These are phyloP conservation scores for Phlebiopsis gigantea DNA, from an alignment of 768 basidiomycete genomes.

Conservation along the genomic window DNA sequence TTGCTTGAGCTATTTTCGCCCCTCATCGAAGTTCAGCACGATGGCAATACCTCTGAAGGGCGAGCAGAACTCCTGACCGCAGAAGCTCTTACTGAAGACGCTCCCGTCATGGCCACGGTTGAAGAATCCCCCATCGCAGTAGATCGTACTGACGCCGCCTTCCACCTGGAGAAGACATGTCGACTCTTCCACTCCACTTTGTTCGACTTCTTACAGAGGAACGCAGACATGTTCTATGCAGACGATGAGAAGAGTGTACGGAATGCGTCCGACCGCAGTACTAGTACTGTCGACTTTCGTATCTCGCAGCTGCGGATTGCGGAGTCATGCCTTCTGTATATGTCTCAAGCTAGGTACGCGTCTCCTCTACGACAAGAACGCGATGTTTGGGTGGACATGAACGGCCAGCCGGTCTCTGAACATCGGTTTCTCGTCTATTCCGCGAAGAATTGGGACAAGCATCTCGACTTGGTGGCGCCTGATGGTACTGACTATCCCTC, in stretches of 20 bases:
- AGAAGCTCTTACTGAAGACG: too few relatives aligned
- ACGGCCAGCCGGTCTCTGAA: constrained; percentile 17
- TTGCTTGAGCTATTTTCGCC: background rate
- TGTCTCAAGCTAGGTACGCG: constrained; percentile 19
- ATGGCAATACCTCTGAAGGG: background rate
- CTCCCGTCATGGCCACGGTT: too few relatives aligned
- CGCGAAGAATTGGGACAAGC: constrained; percentile 31
- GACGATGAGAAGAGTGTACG: background rate
- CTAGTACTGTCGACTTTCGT: background rate
- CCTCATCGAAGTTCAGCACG: background rate
- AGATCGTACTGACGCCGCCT: background rate
- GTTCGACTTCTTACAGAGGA: constrained; percentile 19
- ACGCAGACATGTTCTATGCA: constrained; percentile 15
- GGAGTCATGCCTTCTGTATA: constrained; percentile 25
- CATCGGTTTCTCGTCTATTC: constrained; percentile 25
- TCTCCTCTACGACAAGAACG: constrained; percentile 14
- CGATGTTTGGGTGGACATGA: constrained; percentile 21
- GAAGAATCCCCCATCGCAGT: background rate
- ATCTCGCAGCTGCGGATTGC: constrained; percentile 16
- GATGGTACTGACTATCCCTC: background rate
- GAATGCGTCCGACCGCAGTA: background rate
- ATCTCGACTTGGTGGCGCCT: constrained; percentile 16
- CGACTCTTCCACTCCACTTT: constrained; percentile 26
- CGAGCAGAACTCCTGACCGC: too few relatives aligned
- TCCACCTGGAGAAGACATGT: constrained; percentile 11